phyloP scores from a whole-genome alignment of 805 yeast species.

The Lachancea cidri region DNA sequence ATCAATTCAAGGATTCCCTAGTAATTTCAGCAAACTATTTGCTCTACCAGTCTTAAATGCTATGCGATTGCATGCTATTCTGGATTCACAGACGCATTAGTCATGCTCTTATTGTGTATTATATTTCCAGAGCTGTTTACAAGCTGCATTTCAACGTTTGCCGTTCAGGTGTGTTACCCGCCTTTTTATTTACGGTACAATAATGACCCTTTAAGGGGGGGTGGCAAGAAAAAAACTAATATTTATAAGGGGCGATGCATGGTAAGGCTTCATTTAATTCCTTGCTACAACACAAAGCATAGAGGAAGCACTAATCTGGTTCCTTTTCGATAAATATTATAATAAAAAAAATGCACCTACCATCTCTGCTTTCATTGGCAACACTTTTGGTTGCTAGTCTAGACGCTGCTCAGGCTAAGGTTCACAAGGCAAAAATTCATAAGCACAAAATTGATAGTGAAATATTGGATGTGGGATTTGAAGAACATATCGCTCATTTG shows the following conservation, averaged over 20 bases:
- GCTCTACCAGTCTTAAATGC: too few relatives aligned
- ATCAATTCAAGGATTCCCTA: too few relatives aligned
- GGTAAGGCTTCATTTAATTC: background rate
- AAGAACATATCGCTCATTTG: constrained; percentile 51
- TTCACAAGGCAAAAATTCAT: constrained; percentile 51
- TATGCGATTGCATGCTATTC: too few relatives aligned
- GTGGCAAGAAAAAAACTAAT: background rate
- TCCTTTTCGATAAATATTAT: background rate
- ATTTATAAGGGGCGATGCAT: background rate
- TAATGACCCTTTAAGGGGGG: background rate
- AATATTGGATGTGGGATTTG: constrained; percentile 45
- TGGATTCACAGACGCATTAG: too few relatives aligned
- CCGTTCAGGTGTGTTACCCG: background rate
- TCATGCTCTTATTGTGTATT: too few relatives aligned
- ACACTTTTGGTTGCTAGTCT: constrained; percentile 19
- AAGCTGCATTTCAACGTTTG: too few relatives aligned
- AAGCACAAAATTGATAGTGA: constrained; percentile 55
- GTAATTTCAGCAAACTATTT: too few relatives aligned
- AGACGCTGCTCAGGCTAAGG: constrained; percentile 42
- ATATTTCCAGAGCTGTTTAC: too few relatives aligned
- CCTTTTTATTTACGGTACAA: background rate
- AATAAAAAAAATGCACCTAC: constrained; percentile 18
- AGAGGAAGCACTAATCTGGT: background rate
- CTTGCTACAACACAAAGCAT: background rate
- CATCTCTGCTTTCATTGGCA: constrained; percentile 28